phyloP scores from a whole-genome alignment of 2,329 filamentous ascomycete species.

The Periconia sp. region DNA sequence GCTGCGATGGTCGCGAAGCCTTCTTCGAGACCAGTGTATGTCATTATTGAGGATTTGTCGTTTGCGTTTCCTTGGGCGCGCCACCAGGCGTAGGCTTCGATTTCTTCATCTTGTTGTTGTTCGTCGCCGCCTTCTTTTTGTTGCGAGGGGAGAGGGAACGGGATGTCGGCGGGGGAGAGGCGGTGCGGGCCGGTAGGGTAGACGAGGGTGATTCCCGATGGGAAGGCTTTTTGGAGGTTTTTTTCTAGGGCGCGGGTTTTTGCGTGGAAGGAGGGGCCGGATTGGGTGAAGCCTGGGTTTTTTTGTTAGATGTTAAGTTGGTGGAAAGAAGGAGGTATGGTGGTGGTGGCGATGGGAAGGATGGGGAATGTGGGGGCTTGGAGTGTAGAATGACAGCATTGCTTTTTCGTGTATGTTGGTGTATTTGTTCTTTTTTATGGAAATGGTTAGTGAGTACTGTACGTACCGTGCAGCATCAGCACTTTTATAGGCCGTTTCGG shows the following conservation, averaged over 20 bases:
- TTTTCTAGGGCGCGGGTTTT: constrained; percentile 90
- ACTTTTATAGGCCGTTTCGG: constrained; percentile 46
- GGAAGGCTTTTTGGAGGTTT: constrained; percentile 72
- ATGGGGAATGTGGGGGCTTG: neutral
- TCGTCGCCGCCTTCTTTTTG: constrained; percentile 36
- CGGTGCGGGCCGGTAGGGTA: constrained; percentile 50
- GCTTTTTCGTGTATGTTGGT: neutral
- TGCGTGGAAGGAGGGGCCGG: constrained; percentile 77
- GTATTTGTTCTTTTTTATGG: neutral
- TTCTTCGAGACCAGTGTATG: constrained; percentile 69
- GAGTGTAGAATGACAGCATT: no score
- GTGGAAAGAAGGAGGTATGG: neutral
- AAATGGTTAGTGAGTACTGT: neutral
- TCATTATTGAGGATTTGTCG: constrained; percentile 42
- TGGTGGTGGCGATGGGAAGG: neutral
- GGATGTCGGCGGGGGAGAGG: constrained; percentile 50
- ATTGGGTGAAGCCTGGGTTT: constrained; percentile 74
- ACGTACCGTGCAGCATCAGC: constrained; percentile 53
- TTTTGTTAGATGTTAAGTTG: neutral
- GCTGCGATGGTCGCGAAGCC: constrained; percentile 66
- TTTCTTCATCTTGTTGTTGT: constrained; percentile 48
- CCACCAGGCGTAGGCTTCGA: constrained; percentile 85
- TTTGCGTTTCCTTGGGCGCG: constrained; percentile 62
- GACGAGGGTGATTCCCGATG: constrained; percentile 52
- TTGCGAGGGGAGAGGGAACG: constrained; percentile 49